phyloP scores from a whole-genome alignment of 2,329 filamentous ascomycete species.

The Cercospora sp. region DNA sequence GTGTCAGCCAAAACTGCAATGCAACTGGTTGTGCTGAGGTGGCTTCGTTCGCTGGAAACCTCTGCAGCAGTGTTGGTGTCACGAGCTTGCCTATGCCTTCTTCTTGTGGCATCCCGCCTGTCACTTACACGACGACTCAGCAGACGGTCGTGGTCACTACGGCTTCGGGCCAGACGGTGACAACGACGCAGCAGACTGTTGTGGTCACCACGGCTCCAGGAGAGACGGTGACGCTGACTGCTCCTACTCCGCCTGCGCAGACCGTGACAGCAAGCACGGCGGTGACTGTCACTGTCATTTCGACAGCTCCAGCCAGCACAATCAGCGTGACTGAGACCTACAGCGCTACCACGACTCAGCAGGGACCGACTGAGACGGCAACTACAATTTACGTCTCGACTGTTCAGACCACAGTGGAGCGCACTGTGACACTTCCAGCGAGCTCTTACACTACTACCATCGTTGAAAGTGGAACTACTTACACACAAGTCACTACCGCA shows the following conservation, averaged over 20 bases:
- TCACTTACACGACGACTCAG: neutral
- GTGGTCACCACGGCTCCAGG: neutral
- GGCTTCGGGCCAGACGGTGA: neutral
- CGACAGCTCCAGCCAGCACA: conserved; percentile 1
- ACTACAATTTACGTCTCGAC: neutral
- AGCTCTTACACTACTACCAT: conserved; percentile 10
- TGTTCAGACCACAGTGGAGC: neutral
- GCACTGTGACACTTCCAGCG: conserved; percentile 2
- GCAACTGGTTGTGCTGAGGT: conserved; percentile 1
- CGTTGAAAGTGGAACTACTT: neutral
- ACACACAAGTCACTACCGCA: neutral
- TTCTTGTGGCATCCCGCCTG: conserved; percentile 5
- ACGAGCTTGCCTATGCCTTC: neutral
- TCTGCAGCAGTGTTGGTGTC: conserved; percentile 10
- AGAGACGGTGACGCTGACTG: neutral
- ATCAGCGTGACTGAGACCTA: conserved; percentile 4
- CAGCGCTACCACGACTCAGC: neutral
- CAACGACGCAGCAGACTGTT: neutral
- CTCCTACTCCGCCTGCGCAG: neutral
- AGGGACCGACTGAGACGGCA: neutral
- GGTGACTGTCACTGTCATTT: neutral
- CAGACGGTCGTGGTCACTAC: neutral
- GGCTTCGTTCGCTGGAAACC: conserved; percentile 2
- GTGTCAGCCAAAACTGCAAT: conserved; percentile 2
- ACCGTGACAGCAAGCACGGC: conserved; percentile 1